Conservation (phyloP, 495 filamentous ascomycete species). For the Clavariopsis aquatica region DNA sequence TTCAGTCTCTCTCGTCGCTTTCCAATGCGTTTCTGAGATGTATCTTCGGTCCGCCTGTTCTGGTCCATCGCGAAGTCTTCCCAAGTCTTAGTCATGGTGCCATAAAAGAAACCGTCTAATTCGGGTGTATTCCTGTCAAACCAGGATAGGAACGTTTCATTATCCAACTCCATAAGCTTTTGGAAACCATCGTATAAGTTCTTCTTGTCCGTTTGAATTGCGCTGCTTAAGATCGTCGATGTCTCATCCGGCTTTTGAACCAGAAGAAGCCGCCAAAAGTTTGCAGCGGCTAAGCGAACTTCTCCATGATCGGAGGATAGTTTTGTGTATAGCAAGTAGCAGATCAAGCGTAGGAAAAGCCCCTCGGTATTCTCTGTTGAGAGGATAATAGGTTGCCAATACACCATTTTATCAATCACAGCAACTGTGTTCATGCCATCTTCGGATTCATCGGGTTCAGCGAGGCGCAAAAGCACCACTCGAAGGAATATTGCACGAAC, state of each 20-base stretch:
- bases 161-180: slow-evolving; percentile 82
- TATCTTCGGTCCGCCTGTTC: slow-evolving; percentile 73
- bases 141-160: slow-evolving; percentile 82
- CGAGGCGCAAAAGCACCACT: slow-evolving; percentile 75
- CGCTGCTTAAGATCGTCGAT: slow-evolving; percentile 66
- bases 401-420: slow-evolving; percentile 80
- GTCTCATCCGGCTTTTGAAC: slow-evolving; percentile 92
- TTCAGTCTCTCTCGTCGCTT: slow-evolving; percentile 81
- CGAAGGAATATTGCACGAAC: slow-evolving; percentile 76
- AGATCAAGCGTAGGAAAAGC: slow-evolving; percentile 76
- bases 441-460: slow-evolving; percentile 71
- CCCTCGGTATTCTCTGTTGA: slow-evolving; percentile 71
- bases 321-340: slow-evolving; percentile 86
- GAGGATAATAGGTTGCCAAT: slow-evolving; percentile 94
- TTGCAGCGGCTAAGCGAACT: slow-evolving; percentile 75
- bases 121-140: slow-evolving; percentile 79
- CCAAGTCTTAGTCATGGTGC: slow-evolving; percentile 76
- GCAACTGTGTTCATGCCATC: slow-evolving; percentile 59
- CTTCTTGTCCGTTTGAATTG: slow-evolving; percentile 66
- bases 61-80: slow-evolving; percentile 78
- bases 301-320: slow-evolving; percentile 63
- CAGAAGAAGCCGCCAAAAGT: slow-evolving; percentile 84
- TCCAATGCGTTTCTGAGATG: slow-evolving; percentile 62
- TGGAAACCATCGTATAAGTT: slow-evolving; percentile 76
- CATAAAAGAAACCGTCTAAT: slow-evolving; percentile 79